Evolutionary conservation across 352 stramenopile genomes (phyloP).

Genomic region (Globisporangium cederbergense): DNA sequence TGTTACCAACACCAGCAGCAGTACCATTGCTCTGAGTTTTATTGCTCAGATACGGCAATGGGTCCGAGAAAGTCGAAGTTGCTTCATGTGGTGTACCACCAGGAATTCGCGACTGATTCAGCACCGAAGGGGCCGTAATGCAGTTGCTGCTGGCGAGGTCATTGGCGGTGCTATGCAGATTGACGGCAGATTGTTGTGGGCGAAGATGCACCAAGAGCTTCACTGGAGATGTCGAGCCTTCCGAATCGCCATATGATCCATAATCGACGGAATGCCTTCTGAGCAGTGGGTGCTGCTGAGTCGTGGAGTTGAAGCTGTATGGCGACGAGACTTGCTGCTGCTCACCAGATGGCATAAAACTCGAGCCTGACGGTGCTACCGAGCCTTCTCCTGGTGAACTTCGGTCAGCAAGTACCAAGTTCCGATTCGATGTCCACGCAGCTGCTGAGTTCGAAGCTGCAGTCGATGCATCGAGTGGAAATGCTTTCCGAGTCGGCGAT

Average conservation of each 20-base stretch:
- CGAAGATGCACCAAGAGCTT: background rate
- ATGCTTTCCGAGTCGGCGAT: background rate
- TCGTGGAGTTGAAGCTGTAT: background rate
- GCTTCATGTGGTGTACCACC: background rate
- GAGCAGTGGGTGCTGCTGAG: background rate
- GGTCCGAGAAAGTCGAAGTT: background rate
- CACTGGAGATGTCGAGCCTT: background rate
- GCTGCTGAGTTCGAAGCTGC: background rate
- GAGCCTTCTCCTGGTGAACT: background rate
- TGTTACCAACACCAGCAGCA: background rate
- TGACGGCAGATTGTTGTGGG: constrained; percentile 4
- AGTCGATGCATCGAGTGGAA: background rate
- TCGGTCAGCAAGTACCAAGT: background rate
- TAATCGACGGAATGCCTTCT: constrained; percentile 13
- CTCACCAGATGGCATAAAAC: background rate
- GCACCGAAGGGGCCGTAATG: too few species aligned
- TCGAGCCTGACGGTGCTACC: background rate
- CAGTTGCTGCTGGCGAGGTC: background rate
- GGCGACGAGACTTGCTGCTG: background rate
- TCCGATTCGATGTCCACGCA: constrained; percentile 7
- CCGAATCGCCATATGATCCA: background rate
- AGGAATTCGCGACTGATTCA: background rate
- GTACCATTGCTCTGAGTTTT: background rate
- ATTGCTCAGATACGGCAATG: constrained; percentile 3
- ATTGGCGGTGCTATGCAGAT: constrained; percentile 2